phyloP scores from a whole-genome alignment of 768 basidiomycete genomes.

The Lactifluus piperatus region DNA sequence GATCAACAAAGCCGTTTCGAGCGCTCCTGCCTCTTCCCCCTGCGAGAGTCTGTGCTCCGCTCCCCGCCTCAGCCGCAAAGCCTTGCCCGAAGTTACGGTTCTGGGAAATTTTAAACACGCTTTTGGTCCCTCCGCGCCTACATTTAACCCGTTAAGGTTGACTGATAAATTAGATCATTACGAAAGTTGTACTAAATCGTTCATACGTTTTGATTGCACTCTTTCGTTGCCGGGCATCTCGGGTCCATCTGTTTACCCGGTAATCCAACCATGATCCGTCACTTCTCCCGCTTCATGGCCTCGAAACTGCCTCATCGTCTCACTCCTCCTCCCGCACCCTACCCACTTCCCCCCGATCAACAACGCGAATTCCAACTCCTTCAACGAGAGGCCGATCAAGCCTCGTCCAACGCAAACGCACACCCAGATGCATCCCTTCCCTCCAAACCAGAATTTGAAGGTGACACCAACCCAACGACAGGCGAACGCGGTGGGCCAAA shows the following conservation, averaged over 20 bases:
- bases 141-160: neutral
- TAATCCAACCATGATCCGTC: no score
- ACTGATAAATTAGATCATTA: no score
- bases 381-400: conserved; percentile 44
- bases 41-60: no score
- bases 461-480: conserved; percentile 71
- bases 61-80: neutral
- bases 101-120: neutral
- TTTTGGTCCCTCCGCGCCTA: no score
- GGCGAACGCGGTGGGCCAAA: conserved; percentile 87
- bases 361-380: conserved; percentile 88
- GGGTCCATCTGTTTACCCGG: no score
- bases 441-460: conserved; percentile 62
- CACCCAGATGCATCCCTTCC: conserved; percentile 66
- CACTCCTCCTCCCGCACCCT: conserved; percentile 65
- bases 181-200: no score
- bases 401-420: conserved; percentile 22
- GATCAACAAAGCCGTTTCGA: neutral
- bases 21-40: no score
- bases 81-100: no score
- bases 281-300: conserved; percentile 17
- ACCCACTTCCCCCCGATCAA: conserved; percentile 61
- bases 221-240: no score
- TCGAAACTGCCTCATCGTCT: conserved; percentile 31
- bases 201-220: no score